These are phyloP conservation scores for Ceratobasidium sp. DNA, from an alignment of 1,284 basidiomycete genomes.

Conservation along the genomic window DNA sequence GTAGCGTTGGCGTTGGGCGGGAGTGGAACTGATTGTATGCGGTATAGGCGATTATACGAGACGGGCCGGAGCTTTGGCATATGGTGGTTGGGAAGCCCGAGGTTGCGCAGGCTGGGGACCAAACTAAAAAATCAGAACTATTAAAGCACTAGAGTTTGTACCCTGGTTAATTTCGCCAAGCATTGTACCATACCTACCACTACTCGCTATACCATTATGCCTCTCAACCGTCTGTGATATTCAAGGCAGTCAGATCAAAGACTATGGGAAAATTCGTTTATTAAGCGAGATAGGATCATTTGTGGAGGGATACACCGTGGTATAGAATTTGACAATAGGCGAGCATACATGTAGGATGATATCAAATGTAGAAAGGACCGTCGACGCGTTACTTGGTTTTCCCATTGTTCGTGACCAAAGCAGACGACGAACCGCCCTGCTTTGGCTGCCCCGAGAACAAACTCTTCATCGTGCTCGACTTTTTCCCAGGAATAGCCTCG, in stretches of 20 bases:
- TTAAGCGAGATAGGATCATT: background rate
- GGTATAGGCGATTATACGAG: conserved; percentile 68
- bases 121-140: background rate
- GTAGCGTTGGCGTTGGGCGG: conserved; percentile 54
- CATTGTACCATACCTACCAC: conserved; percentile 8
- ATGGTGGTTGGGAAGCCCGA: conserved; percentile 56
- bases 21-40: background rate
- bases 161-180: background rate
- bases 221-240: background rate
- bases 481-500: conserved; percentile 52
- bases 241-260: background rate
- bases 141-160: background rate
- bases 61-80: conserved; percentile 73
- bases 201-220: conserved; percentile 7
- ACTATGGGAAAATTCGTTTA: background rate
- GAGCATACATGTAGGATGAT: conserved; percentile 16
- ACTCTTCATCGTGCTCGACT: conserved; percentile 29
- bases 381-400: conserved; percentile 6
- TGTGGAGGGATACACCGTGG: conserved; percentile 9
- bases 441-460: conserved; percentile 26
- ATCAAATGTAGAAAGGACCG: background rate
- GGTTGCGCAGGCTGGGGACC: background rate
- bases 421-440: conserved; percentile 10
- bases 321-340: background rate
- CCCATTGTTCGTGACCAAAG: conserved; percentile 4